A percentile compares a stretch with the other conserved stretches of the same genome.
These are phyloP conservation scores for Aspergillus hiratsukae DNA, from an alignment of 2,329 filamentous ascomycete genomes.

Conservation along the genomic window DNA sequence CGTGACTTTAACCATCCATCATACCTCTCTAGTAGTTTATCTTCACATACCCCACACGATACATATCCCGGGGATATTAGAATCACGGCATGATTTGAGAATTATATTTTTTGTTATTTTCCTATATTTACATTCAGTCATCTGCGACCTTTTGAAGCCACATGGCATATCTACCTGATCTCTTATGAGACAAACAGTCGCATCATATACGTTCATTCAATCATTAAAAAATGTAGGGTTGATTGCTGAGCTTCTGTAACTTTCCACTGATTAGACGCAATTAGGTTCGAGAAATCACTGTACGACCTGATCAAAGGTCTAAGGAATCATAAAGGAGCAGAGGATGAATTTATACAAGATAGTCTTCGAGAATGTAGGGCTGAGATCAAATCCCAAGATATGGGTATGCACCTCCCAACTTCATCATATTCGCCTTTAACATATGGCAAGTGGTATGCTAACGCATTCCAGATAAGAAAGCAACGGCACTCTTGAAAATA, in stretches of 20 bases:
- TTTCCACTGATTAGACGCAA: neutral
- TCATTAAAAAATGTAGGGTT: neutral
- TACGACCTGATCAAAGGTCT: constrained; percentile 98
- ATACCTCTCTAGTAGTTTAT: neutral
- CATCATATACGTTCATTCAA: neutral
- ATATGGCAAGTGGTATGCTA: constrained; percentile 4
- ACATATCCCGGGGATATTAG: neutral
- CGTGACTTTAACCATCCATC: neutral
- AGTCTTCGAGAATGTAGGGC: constrained; percentile 91
- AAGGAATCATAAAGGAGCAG: constrained; percentile 90
- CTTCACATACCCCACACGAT: neutral
- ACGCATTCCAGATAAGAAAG: constrained; percentile 71
- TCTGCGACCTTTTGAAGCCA: neutral
- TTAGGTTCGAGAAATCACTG: constrained; percentile 97
- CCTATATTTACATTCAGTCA: neutral
- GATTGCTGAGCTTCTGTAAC: neutral
- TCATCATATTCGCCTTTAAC: neutral
- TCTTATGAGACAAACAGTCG: neutral
- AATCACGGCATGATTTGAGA: neutral
- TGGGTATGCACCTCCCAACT: constrained; percentile 56
- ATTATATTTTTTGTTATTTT: neutral
- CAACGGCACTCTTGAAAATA: constrained; percentile 89
- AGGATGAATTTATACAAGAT: constrained; percentile 91
- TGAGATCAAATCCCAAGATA: constrained; percentile 89
- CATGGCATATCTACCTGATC: neutral